Evolutionary conservation across 2,329 filamentous ascomycete genomes (phyloP), one percentile per base, ranked within the genome.

Genomic region (Aspergillus ochraceoroseus): DNA sequence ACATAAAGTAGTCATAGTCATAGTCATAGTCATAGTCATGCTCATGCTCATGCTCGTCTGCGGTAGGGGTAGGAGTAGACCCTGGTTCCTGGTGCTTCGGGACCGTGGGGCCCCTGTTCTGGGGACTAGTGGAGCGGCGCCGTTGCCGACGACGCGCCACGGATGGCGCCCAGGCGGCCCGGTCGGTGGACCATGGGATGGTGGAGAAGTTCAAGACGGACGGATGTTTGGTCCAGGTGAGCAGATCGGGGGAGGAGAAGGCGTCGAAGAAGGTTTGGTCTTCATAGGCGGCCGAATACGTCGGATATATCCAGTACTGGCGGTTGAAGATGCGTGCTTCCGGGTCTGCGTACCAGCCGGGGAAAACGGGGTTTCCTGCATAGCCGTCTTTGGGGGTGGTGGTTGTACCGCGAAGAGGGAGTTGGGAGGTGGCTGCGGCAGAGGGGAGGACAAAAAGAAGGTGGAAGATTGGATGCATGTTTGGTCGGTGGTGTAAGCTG

Each of bases 281-380:
- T 9, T 69, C 65, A 47, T 73, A 74, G 11, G 54, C 48, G 14
- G 58, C 58, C 2, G 71, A 74, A 3, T 64, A 61, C 2, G 71
- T 74, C 4, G 72, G 69, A 49, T 66, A 75, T 15, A 74, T 65
- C 69, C 69, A 75, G 55, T 70, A 73, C 26, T 63, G 49, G 18
- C 55, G 57, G 11, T 68, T 54, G 56, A 72, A 75, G 54, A 69
- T 66, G 36, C 65, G 69, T 17, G 61, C 68, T 53, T 74, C 72
- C 0, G 72, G 72, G 41, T 75, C 72, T 5, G 71, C 72, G 49
- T 75, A 75, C 69, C 70, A 72, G 35, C 70, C 70, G 1, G 66
- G 59, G 15, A 74, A 61, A 36, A 74, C 67, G 4, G 72, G 72
- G 40, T 75, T 75, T 26, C 58, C 57, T 25, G 32, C 7, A 13